Evolutionary conservation across 2,329 filamentous ascomycete species (phyloP).

Genomic region (Alternaria sp.): DNA sequence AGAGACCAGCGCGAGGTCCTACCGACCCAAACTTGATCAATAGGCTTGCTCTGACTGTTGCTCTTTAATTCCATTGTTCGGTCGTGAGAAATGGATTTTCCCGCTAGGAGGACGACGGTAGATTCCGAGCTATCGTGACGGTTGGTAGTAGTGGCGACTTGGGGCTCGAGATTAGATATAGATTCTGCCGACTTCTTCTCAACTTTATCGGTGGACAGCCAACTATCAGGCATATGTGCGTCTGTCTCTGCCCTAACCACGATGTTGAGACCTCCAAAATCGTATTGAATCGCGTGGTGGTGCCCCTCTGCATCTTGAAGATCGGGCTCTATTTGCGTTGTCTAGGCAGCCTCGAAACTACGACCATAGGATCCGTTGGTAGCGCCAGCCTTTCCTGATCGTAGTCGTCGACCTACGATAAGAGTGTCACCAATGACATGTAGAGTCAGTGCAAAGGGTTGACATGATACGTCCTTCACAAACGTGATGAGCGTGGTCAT

Average conservation of each 20-base stretch:
- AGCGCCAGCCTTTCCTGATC: background rate
- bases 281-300: background rate
- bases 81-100: background rate
- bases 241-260: background rate
- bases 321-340: background rate
- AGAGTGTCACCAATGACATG: background rate
- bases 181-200: background rate
- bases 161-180: background rate
- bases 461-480: background rate
- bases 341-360: background rate
- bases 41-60: background rate
- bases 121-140: background rate
- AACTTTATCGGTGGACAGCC: background rate
- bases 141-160: background rate
- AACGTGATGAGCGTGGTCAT: constrained; percentile 1
- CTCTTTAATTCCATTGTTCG: background rate
- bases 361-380: background rate
- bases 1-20: background rate
- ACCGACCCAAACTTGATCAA: background rate
- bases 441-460: background rate
- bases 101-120: background rate
- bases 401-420: background rate
- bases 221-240: background rate
- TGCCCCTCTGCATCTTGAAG: constrained; percentile 10
- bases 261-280: background rate